Evolutionary conservation across 2,329 filamentous ascomycete species (phyloP).

Genomic region (Claviceps cyperi): DNA sequence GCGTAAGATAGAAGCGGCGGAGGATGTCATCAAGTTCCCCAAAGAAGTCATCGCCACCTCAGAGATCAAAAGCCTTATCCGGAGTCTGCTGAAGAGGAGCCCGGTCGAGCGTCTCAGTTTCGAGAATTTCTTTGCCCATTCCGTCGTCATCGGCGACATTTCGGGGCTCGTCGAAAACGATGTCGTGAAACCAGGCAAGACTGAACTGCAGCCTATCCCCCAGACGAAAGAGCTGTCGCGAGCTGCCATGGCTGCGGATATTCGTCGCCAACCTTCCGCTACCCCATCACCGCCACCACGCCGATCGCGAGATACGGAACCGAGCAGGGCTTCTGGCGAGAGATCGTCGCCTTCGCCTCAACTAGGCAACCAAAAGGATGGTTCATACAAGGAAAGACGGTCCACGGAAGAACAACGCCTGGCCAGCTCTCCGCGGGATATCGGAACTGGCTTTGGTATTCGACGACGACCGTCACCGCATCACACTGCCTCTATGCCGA

Average conservation of each 20-base stretch:
- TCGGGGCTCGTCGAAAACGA: conserved; percentile 73
- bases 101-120: conserved; percentile 78
- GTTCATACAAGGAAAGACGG: conserved; percentile 18
- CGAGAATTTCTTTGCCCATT: conserved; percentile 66
- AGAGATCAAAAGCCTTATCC: conserved; percentile 69
- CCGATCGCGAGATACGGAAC: conserved; percentile 16
- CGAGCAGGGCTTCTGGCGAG: conserved; percentile 28
- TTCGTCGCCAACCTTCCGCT: conserved; percentile 26
- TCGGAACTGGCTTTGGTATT: conserved; percentile 31
- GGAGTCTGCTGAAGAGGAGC: conserved; percentile 67
- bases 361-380: conserved; percentile 27
- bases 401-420: conserved; percentile 16
- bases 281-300: not conserved
- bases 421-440: conserved; percentile 31
- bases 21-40: conserved; percentile 75
- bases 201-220: conserved; percentile 21
- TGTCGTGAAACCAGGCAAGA: conserved; percentile 27
- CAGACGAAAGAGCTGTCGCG: conserved; percentile 16
- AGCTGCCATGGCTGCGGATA: conserved; percentile 12
- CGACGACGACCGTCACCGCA: conserved; percentile 31
- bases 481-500: conserved; percentile 35
- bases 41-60: conserved; percentile 55
- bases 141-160: conserved; percentile 60
- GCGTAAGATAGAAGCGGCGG: conserved; percentile 76
- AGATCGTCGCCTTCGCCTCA: conserved; percentile 27